phyloP scores from a whole-genome alignment of 768 basidiomycete species.

The Postia placenta region DNA sequence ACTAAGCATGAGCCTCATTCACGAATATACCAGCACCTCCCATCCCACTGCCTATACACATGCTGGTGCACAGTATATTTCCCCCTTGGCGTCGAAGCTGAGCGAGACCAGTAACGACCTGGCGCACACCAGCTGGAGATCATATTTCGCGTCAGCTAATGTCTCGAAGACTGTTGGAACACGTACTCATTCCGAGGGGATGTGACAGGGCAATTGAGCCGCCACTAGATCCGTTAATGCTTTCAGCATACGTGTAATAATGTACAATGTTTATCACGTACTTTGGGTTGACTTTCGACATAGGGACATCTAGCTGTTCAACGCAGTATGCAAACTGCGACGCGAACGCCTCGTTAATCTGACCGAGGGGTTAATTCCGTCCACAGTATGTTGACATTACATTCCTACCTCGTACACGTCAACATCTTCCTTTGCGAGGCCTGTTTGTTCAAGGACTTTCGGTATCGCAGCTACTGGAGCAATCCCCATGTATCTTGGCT shows the following conservation, averaged over 20 bases:
- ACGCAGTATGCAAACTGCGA: constrained; percentile 93
- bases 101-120: constrained; percentile 83
- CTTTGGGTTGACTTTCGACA: constrained; percentile 85
- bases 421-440: constrained; percentile 65
- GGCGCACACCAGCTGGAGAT: constrained; percentile 68
- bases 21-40: constrained; percentile 79
- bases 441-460: constrained; percentile 53
- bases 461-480: constrained; percentile 69
- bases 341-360: constrained; percentile 91
- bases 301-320: constrained; percentile 68
- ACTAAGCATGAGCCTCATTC: constrained; percentile 40
- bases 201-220: constrained; percentile 83
- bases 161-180: background rate
- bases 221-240: constrained; percentile 41
- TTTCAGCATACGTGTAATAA: background rate
- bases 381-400: background rate
- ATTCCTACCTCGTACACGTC: constrained; percentile 64
- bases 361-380: constrained; percentile 1
- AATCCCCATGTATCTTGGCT: constrained; percentile 76
- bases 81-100: constrained; percentile 67
- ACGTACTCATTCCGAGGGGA: constrained; percentile 78
- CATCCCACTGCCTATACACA: constrained; percentile 86
- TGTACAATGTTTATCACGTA: constrained; percentile 27
- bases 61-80: constrained; percentile 73
- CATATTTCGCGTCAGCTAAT: background rate